phyloP scores from a whole-genome alignment of 306 rosid species.

The Vigna reflexopilosa region DNA sequence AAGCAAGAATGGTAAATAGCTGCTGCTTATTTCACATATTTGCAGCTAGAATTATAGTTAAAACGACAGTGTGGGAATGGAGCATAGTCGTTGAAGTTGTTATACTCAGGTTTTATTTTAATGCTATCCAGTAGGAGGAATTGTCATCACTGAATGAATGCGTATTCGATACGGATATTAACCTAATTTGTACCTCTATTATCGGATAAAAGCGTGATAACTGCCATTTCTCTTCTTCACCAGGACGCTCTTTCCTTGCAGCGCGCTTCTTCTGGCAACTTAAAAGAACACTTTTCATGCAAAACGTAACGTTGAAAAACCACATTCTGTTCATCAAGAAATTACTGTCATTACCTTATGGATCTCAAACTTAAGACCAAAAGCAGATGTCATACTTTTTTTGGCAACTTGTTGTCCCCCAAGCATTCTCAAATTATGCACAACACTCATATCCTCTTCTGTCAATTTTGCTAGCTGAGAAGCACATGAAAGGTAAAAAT shows the following conservation, averaged over 20 bases:
- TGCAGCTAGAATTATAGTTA: not conserved
- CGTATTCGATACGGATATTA: conserved; percentile 18
- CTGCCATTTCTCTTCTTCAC: conserved; percentile 85
- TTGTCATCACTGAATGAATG: conserved; percentile 18
- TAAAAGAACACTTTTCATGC: conserved; percentile 46
- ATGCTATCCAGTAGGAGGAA: conserved; percentile 23
- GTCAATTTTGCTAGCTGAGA: conserved; percentile 78
- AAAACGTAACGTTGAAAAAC: conserved; percentile 25
- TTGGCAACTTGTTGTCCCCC: conserved; percentile 76
- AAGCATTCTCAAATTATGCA: conserved; percentile 76
- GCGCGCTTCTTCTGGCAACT: conserved; percentile 83
- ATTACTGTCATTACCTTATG: conserved; percentile 63
- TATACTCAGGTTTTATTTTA: not conserved
- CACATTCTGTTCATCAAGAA: conserved; percentile 18
- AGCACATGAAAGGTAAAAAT: conserved; percentile 33
- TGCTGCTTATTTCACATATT: conserved; percentile 21
- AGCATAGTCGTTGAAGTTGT: no score
- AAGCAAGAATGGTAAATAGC: conserved; percentile 18
- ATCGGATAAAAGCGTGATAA: conserved; percentile 92
- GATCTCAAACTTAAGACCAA: conserved; percentile 85
- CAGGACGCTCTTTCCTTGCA: conserved; percentile 80
- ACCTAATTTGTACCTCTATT: conserved; percentile 68
- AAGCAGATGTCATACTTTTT: conserved; percentile 61
- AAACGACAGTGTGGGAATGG: not conserved
- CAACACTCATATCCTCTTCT: conserved; percentile 74